These are phyloP conservation scores for Breviolum minutum DNA, from an alignment of 73 alveolate species.

Conservation along the genomic window DNA sequence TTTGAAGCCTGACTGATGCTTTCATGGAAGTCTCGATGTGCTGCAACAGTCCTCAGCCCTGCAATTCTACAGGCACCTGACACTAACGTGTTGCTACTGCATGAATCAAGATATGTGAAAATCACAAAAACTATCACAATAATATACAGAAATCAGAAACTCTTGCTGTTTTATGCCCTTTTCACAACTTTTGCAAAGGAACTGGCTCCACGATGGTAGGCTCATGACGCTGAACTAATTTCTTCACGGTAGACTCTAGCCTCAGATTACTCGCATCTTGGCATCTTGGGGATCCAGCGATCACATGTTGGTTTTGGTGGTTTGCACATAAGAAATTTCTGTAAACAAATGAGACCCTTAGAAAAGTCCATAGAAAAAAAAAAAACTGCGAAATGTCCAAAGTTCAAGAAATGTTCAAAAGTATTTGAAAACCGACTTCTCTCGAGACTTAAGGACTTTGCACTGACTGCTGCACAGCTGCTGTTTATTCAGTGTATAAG, in stretches of 20 bases:
- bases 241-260: constrained; percentile 73
- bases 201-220: constrained; percentile 89
- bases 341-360: background rate
- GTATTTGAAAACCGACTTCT: background rate
- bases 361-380: background rate
- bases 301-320: too few species aligned
- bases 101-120: too few species aligned
- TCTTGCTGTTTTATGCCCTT: background rate
- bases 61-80: too few species aligned
- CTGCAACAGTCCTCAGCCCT: too few species aligned
- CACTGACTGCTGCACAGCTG: constrained; percentile 4
- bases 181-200: background rate
- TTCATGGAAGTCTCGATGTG: too few species aligned
- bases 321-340: too few species aligned
- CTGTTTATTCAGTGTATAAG: constrained; percentile 70
- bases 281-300: background rate
- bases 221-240: constrained; percentile 82
- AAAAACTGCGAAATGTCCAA: background rate
- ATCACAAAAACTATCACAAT: background rate
- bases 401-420: background rate
- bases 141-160: background rate
- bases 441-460: background rate
- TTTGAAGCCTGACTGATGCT: too few species aligned
- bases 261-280: background rate
- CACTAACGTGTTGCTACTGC: too few species aligned